These are phyloP conservation scores for carrot (Daucus carota) DNA, from an alignment of 129 eudicot genomes.

Conservation along the genomic window DH1_v3.0 NC_030384.2:48243501-48244000, in stretches of 20 bases:
- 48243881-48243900: conserved; percentile 64
- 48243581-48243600: background rate
- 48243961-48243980: conserved; percentile 30
- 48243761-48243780: background rate
- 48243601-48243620: conserved; percentile 71
- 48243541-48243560: background rate
- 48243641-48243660: conserved; percentile 35
- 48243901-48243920: conserved; percentile 57
- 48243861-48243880: conserved; percentile 72
- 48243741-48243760: background rate
- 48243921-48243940: conserved; percentile 73
- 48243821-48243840: conserved; percentile 52
- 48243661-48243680: conserved; percentile 45
- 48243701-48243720: conserved; percentile 49
- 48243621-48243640: conserved; percentile 60
- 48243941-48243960: conserved; percentile 71
- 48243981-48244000: conserved; percentile 50
- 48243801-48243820: background rate
- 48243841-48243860: conserved; percentile 62
- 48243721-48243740: conserved; percentile 20
- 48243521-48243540: background rate
- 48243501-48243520: background rate
- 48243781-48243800: background rate
- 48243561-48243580: background rate
- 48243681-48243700: conserved; percentile 43